phyloP scores from a whole-genome alignment of 805 yeast species.

The Candida corydali region DNA sequence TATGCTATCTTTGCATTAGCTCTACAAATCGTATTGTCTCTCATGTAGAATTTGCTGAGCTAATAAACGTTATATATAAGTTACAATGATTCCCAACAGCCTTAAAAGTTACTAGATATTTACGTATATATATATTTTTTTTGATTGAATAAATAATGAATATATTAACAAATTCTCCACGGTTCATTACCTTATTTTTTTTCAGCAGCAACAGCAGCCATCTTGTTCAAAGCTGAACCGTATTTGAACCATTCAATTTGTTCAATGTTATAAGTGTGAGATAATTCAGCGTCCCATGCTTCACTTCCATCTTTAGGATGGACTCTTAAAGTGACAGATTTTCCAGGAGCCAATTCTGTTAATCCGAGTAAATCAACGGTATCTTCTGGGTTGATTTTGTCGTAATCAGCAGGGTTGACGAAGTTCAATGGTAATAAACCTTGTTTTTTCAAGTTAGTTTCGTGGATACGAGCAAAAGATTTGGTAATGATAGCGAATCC shows the following conservation, averaged over 20 bases:
- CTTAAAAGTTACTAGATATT: too few species aligned
- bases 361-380: conserved; percentile 84
- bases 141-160: conserved; percentile 5
- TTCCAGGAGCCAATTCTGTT: conserved; percentile 87
- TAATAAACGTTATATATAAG: too few species aligned
- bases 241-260: conserved; percentile 99
- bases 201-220: conserved; percentile 8
- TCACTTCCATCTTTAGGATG: conserved; percentile 76
- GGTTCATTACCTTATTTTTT: not conserved
- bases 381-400: conserved; percentile 88
- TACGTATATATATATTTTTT: conserved; percentile 1
- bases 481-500: conserved; percentile 97
- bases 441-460: conserved; percentile 99
- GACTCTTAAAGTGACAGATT: conserved; percentile 74
- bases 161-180: not conserved
- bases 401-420: conserved; percentile 83
- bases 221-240: conserved; percentile 89
- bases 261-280: conserved; percentile 94
- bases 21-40: too few species aligned
- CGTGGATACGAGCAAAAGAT: conserved; percentile 98
- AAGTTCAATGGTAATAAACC: conserved; percentile 98
- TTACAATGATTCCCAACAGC: too few species aligned
- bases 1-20: too few species aligned
- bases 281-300: conserved; percentile 84
- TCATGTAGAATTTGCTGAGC: too few species aligned